Evolutionary conservation across 345 rosid species (phyloP).

Genomic region (Bruguiera gymnorhiza): DNA sequence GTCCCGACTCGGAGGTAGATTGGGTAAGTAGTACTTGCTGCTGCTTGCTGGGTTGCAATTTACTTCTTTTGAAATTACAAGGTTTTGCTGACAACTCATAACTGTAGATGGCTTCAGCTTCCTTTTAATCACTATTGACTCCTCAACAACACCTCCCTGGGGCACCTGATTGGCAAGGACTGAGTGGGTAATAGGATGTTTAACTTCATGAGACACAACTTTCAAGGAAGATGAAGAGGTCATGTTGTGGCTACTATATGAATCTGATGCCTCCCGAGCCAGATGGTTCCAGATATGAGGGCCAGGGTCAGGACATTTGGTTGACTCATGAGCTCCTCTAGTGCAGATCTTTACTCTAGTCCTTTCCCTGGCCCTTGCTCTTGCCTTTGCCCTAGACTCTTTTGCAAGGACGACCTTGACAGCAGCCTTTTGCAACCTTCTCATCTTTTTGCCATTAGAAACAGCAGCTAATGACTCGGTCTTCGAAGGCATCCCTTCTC

Average conservation of each 20-base stretch:
- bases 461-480: conserved; percentile 2
- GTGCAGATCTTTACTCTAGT: conserved; percentile 38
- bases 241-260: conserved; percentile 7
- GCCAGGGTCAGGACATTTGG: conserved; percentile 26
- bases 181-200: conserved; percentile 5
- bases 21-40: conserved; percentile 25
- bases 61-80: conserved; percentile 31
- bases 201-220: conserved; percentile 16
- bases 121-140: conserved; percentile 27
- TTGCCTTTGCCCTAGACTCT: conserved; percentile 49
- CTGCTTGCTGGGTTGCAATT: conserved; percentile 16
- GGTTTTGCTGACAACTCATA: conserved; percentile 34
- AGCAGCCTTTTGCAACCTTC: conserved; percentile 15
- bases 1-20: conserved; percentile 47
- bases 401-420: conserved; percentile 23
- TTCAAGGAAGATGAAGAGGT: conserved; percentile 24
- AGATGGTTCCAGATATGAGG: conserved; percentile 30
- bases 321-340: conserved; percentile 12
- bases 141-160: conserved; percentile 14
- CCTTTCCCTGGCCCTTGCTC: conserved; percentile 58
- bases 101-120: conserved; percentile 32
- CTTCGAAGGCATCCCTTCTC: conserved; percentile 17
- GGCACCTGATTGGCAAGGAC: conserved; percentile 5
- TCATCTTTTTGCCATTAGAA: conserved; percentile 25
- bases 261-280: conserved; percentile 18